Evolutionary conservation across 371 early-diverging fungal genomes (phyloP).

Genomic region (Rhizopus sp.): DNA sequence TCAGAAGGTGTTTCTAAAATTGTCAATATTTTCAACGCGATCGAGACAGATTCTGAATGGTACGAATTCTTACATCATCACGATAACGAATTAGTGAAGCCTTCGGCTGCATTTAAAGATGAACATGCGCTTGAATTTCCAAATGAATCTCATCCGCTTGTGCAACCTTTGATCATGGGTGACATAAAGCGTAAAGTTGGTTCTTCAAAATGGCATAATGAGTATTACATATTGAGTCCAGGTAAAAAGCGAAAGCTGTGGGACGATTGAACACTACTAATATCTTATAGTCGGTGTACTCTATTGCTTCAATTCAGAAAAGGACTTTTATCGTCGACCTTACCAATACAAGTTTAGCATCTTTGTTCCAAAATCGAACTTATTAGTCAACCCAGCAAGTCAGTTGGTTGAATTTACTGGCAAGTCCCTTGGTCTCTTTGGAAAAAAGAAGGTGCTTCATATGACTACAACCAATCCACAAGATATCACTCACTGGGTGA

Average conservation of each 20-base stretch:
- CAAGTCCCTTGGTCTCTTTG: constrained; percentile 14
- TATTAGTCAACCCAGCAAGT: constrained; percentile 7
- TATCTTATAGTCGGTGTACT: constrained; percentile 17
- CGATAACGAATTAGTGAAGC: constrained; percentile 21
- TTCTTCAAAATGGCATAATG: constrained; percentile 18
- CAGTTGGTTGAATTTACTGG: constrained; percentile 18
- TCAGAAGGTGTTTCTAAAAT: constrained; percentile 24
- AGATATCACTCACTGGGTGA: constrained; percentile 9
- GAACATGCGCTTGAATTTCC: constrained; percentile 20
- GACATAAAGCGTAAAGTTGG: constrained; percentile 14
- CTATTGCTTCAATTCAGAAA: constrained; percentile 28
- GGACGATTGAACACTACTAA: not conserved
- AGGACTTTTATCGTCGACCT: constrained; percentile 56
- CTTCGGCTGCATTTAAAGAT: constrained; percentile 18
- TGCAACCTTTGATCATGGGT: constrained; percentile 17
- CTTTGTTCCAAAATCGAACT: constrained; percentile 21
- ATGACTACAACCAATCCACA: constrained; percentile 13
- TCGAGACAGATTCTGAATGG: constrained; percentile 28
- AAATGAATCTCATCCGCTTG: constrained; percentile 19
- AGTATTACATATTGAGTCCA: constrained; percentile 24
- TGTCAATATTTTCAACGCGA: constrained; percentile 20
- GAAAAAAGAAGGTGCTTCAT: constrained; percentile 12
- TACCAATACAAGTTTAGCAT: constrained; percentile 29
- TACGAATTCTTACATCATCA: constrained; percentile 22
- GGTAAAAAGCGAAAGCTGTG: constrained; percentile 9